These are phyloP conservation scores for Talaromyces marneffei DNA, from an alignment of 2,329 filamentous ascomycete species.

Conservation along the genomic window DNA sequence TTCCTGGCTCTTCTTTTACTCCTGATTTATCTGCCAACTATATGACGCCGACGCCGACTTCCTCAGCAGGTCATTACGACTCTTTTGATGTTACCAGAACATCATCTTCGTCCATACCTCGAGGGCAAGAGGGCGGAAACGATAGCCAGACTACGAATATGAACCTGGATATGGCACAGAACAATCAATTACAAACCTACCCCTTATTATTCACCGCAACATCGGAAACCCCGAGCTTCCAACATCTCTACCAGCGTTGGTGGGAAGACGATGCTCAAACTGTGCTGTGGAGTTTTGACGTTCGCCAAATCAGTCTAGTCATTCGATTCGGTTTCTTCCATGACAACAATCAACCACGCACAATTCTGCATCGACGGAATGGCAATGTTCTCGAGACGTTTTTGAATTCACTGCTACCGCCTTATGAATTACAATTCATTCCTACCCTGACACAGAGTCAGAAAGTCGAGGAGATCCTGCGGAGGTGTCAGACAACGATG, in stretches of 20 bases:
- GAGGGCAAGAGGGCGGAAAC: neutral
- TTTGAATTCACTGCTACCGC: conserved; percentile 24
- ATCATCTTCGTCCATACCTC: neutral
- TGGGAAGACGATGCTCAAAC: conserved; percentile 38
- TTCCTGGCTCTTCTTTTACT: neutral
- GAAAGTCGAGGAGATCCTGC: conserved; percentile 37
- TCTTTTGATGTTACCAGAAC: neutral
- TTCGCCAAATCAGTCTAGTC: conserved; percentile 31
- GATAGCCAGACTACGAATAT: neutral
- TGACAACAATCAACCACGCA: conserved; percentile 32
- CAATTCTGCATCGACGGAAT: conserved; percentile 29
- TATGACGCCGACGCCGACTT: neutral
- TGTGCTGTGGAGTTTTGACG: conserved; percentile 35
- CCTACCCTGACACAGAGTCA: conserved; percentile 30
- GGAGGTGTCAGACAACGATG: conserved; percentile 24
- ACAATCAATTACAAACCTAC: conserved; percentile 19
- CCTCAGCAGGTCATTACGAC: neutral
- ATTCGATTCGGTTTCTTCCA: conserved; percentile 35
- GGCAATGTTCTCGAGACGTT: conserved; percentile 30
- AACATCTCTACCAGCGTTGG: conserved; percentile 29
- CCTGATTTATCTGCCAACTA: conserved; percentile 1
- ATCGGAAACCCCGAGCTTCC: conserved; percentile 30
- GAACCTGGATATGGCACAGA: neutral
- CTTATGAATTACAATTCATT: conserved; percentile 24
- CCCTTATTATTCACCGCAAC: conserved; percentile 27